phyloP scores from a whole-genome alignment of 306 rosid species.

The Malus sylvestris region DNA sequence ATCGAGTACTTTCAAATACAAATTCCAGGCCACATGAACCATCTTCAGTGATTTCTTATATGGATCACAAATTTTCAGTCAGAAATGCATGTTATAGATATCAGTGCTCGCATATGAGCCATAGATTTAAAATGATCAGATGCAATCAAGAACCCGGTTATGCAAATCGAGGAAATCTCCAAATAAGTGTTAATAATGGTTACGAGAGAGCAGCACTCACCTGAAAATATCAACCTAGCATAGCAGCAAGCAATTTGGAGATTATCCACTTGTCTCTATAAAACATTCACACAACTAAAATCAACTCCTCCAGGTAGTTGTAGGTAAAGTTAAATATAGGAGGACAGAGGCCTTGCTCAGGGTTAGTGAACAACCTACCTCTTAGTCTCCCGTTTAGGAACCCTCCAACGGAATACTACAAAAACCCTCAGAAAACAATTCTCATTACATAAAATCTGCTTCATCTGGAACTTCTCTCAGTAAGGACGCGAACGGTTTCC shows the following conservation, averaged over 20 bases:
- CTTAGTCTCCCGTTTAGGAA: conserved; percentile 83
- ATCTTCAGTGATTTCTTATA: neutral
- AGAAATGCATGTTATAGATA: conserved; percentile 3
- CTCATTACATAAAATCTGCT: conserved; percentile 74
- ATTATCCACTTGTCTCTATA: conserved; percentile 93
- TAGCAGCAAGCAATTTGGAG: conserved; percentile 98
- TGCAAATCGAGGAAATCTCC: conserved; percentile 33
- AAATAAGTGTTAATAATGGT: conserved; percentile 35
- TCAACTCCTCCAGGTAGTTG: conserved; percentile 65
- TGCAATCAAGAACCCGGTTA: conserved; percentile 40
- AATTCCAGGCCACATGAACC: neutral
- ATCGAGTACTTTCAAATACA: neutral
- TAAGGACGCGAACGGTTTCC: conserved; percentile 96
- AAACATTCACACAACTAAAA: conserved; percentile 77
- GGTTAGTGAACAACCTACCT: conserved; percentile 96
- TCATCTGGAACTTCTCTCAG: conserved; percentile 41
- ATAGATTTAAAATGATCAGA: conserved; percentile 17
- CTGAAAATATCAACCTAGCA: conserved; percentile 95
- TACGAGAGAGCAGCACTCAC: conserved; percentile 76
- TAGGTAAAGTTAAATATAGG: conserved; percentile 37
- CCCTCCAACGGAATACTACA: conserved; percentile 61
- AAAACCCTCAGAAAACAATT: conserved; percentile 68
- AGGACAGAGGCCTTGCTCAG: conserved; percentile 73
- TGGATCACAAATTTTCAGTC: neutral
- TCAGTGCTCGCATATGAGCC: neutral